Evolutionary conservation across 1,284 basidiomycete species (phyloP), one percentile per base, ranked within the genome.

Genomic region (Polyporus tsugae): DNA sequence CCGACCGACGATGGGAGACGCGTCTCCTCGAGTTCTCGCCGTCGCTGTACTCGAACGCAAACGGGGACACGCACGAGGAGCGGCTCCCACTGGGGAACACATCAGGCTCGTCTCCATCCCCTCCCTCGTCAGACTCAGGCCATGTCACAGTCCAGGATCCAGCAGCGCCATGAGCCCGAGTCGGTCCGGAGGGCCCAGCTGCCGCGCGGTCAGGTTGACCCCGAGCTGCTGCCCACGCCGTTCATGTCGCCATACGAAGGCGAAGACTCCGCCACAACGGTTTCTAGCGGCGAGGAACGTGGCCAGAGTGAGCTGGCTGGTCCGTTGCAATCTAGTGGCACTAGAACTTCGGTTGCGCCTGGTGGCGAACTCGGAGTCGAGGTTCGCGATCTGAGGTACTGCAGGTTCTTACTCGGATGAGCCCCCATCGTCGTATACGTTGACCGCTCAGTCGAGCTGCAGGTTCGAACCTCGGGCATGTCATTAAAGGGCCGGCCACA

Each of bases 111-210:
- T 33, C 29, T 25, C 15, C 49, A 1, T 53, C 25, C 29, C 52
- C 33, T 5, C 33, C 52, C 15, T 33, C 33, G 29, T 55, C 52
- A 1, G 29, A 29, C 29, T 29, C 29, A 2, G 29, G 29, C 29
- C 29, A 29, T 29, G 29, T 17, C 29, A 13, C 52, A 5, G 33
- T 7, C 29, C 25, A 29, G 5, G 33, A n/a, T n/a, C n/a, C n/a
- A 55, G 1, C 52, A 15, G 29, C 2, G 17, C 29, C 52, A 29
- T 5, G 22, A 25, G 25, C 52, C 52, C 4, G 29, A 55, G 52
- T 25, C 52, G 29, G 29, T 55, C 29, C 29, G 33, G 52, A 55
- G 35, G 52, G 52, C 52, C 13, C 52, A 55, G 52, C 52, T 55
- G 29, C 52, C 52, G 9, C 6, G 5, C 29, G 13, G 29, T 6